Percentiles rank a stretch among this genome's conserved stretches.
These are phyloP conservation scores for Angomonas ambiguus DNA, from an alignment of 208 protist genomes.

Conservation along the genomic window DNA sequence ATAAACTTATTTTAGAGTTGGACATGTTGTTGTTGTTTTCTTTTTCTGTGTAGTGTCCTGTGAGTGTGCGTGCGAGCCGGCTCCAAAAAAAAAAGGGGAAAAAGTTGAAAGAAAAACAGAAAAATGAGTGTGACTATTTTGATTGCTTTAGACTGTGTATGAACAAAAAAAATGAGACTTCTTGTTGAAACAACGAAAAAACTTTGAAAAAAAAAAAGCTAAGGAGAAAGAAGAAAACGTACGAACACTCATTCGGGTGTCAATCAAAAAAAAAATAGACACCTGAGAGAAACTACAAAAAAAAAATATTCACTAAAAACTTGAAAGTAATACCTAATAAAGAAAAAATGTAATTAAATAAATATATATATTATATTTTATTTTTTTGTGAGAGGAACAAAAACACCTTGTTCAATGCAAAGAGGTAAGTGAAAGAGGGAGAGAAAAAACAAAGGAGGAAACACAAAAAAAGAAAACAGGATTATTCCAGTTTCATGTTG, in stretches of 20 bases:
- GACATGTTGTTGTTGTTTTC: background rate
- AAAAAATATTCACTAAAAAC: background rate
- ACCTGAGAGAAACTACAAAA: background rate
- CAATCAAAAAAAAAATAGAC: constrained; percentile 2
- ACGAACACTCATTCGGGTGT: background rate
- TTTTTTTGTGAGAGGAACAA: too few species aligned
- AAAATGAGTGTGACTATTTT: background rate
- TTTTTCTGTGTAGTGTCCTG: constrained; percentile 2
- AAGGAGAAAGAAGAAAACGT: background rate
- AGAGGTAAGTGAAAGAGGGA: background rate
- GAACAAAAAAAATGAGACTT: background rate
- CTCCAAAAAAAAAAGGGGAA: too few species aligned
- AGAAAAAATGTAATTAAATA: constrained; percentile 1
- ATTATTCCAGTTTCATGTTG: background rate
- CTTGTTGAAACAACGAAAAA: background rate
- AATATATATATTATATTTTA: too few species aligned
- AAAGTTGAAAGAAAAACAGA: background rate
- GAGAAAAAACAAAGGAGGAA: constrained; percentile 7
- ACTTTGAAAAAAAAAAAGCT: background rate
- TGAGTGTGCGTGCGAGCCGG: constrained; percentile 5
- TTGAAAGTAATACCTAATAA: background rate
- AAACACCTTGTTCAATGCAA: too few species aligned
- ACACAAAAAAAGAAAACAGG: background rate
- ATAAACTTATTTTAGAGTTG: too few species aligned
- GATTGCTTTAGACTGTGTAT: background rate